Evolutionary conservation across 2,329 filamentous ascomycete genomes (phyloP).

Genomic region (Colletotrichum cuscutae): DNA sequence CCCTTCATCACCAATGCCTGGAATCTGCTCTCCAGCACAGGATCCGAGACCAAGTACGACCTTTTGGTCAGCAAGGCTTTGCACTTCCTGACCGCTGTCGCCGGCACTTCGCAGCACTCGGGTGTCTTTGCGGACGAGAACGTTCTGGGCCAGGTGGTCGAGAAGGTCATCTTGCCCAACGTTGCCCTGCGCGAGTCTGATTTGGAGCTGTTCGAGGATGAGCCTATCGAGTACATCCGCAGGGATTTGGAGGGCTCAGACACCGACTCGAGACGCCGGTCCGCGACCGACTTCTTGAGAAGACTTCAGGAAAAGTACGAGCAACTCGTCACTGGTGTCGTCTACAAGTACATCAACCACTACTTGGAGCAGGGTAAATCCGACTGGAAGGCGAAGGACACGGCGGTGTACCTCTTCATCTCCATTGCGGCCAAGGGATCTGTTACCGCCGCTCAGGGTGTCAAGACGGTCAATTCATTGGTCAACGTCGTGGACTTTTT

Average conservation of each 20-base stretch:
- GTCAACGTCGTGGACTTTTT: slow-evolving; percentile 96
- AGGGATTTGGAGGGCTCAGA: slow-evolving; percentile 96
- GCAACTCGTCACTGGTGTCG: slow-evolving; percentile 83
- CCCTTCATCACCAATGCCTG: slow-evolving; percentile 92
- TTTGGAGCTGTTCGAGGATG: slow-evolving; percentile 95
- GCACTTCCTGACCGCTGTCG: slow-evolving; percentile 92
- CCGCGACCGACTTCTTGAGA: slow-evolving; percentile 93
- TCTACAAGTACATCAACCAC: slow-evolving; percentile 86
- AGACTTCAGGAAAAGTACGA: slow-evolving; percentile 92
- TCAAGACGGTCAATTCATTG: slow-evolving; percentile 87
- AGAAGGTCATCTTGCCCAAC: slow-evolving; percentile 96
- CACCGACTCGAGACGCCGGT: slow-evolving; percentile 89
- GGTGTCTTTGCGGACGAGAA: slow-evolving; percentile 85
- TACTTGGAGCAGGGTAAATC: slow-evolving; percentile 83
- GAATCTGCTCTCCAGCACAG: slow-evolving; percentile 88
- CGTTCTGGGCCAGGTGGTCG: slow-evolving; percentile 86
- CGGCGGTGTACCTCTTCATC: slow-evolving; percentile 95
- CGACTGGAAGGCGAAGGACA: slow-evolving; percentile 98
- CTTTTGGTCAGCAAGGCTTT: slow-evolving; percentile 93
- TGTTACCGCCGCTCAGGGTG: slow-evolving; percentile 87
- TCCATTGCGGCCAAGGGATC: slow-evolving; percentile 93
- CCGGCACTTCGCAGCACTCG: slow-evolving; percentile 81
- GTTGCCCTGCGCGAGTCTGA: slow-evolving; percentile 92
- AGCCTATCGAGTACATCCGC: slow-evolving; percentile 98
- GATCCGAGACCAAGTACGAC: slow-evolving; percentile 91